Base-by-base conservation (phyloP, 768 basidiomycete species). In the Trametes sanguinea region DNA sequence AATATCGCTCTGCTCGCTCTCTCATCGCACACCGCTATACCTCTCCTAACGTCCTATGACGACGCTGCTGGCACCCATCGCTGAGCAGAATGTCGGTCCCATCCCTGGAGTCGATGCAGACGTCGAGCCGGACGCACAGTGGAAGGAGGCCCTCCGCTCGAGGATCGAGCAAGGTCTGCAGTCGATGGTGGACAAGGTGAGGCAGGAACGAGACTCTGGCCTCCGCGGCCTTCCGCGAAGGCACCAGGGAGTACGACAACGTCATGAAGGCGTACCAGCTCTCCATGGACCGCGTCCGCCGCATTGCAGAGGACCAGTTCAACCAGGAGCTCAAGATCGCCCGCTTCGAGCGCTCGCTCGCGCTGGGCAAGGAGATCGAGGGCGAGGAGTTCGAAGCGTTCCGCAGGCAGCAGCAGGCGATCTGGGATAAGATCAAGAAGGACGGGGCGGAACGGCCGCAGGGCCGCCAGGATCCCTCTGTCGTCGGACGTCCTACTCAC, bases 141-240 rank as follows among this genome's bases (percentile, higher is more conserved):
- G 85, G 85, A 87, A 85, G 69, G 69, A 66, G 37, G 59, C 67
- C 2, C 74, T 84, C 66, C 76, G 69, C 68, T 76, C 78, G 43
- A 76, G 79, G 67, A 88, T 91, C 67, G 82, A 85, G 65, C 76
- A 77, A 2, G 75, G 74, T 7, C 68, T 78, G 52, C 69, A 65
- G 40, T 68, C 72, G 48, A 71, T 73, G 65, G 80, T 88, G 62
- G 80, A 85, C 57, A 88, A 88, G 61, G 84, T 89, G 17, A 85
- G 85, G 73, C 80, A 83, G 60, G 84, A 82, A 60, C 73, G 84
- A 40, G 78, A 84, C 39, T 72, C 75, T 14, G 80, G 84, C 69
- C 75, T 90, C 13, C 14, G 53, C 39, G 77, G 78, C 62, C 71
- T 75, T 8, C 63, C 63, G 81, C 69, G 66, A 76, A 59, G 54